Conservation (phyloP, 768 basidiomycete species). For the Hericium rajendrae region DNA sequence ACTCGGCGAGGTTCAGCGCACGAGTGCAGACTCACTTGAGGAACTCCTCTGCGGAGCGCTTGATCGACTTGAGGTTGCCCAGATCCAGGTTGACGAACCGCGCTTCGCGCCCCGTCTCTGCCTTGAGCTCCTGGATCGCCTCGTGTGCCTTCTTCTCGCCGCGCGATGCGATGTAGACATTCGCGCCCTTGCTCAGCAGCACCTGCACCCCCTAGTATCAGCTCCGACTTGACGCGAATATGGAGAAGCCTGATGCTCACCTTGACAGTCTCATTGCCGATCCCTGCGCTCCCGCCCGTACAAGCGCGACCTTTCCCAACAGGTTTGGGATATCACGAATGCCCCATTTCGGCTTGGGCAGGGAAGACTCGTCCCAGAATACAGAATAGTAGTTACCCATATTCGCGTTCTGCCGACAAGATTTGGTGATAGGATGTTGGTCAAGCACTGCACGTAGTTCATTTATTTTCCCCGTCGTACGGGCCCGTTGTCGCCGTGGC, state of each 20-base stretch:
- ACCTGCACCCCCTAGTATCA: slow-evolving; percentile 22
- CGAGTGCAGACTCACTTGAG: slow-evolving; percentile 14
- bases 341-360: slow-evolving; percentile 20
- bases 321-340: slow-evolving; percentile 33
- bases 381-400: too few species aligned
- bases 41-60: slow-evolving; percentile 29
- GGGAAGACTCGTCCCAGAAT: slow-evolving; percentile 7
- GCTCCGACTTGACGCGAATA: too few species aligned
- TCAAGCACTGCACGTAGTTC: too few species aligned
- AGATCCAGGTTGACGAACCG: slow-evolving; percentile 36
- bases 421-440: too few species aligned
- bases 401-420: too few species aligned
- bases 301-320: slow-evolving; percentile 32
- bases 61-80: slow-evolving; percentile 25
- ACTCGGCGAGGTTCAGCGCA: neutral
- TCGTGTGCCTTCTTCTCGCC: slow-evolving; percentile 30
- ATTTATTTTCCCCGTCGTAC: too few species aligned
- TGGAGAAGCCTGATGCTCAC: neutral
- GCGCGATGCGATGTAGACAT: slow-evolving; percentile 50
- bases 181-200: slow-evolving; percentile 48
- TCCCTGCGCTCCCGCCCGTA: slow-evolving; percentile 15
- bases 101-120: slow-evolving; percentile 29
- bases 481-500: too few species aligned
- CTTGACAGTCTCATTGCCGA: slow-evolving; percentile 14
- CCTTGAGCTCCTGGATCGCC: slow-evolving; percentile 43